Percentiles rank a stretch among this genome's conserved stretches.
Evolutionary conservation across 164 flowering plant genomes (phyloP).

Genomic region (Berberis thunbergii): DNA sequence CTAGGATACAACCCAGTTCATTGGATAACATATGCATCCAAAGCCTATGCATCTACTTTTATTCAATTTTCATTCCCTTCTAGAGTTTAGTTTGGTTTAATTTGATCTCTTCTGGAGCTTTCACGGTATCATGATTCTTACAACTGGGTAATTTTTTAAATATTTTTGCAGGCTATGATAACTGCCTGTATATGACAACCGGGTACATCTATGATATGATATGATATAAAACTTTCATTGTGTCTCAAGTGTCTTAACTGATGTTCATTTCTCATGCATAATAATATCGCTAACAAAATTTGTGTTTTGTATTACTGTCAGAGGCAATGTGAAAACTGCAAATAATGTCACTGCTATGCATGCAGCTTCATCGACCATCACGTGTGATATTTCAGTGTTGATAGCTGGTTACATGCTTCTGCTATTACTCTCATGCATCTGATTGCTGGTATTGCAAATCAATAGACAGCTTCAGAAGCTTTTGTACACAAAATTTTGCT

Average conservation of each 20-base stretch:
- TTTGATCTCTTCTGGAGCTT: no score
- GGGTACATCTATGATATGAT: conserved; percentile 45
- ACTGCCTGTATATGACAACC: conserved; percentile 59
- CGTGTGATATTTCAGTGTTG: conserved; percentile 10
- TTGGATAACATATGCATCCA: no score
- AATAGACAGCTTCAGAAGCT: not conserved
- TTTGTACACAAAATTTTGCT: not conserved
- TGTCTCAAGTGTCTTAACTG: not conserved
- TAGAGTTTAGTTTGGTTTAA: no score
- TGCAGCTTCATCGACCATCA: conserved; percentile 21
- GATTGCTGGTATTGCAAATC: conserved; percentile 1
- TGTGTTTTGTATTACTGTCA: conserved; percentile 16
- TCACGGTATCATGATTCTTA: not conserved
- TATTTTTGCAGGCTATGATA: conserved; percentile 78
- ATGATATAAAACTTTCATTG: not conserved
- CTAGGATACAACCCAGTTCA: no score
- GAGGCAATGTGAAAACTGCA: conserved; percentile 36
- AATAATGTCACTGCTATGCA: conserved; percentile 36
- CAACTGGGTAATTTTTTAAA: not conserved
- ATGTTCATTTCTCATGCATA: not conserved
- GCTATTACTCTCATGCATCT: conserved; percentile 11
- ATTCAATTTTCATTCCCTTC: no score
- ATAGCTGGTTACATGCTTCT: conserved; percentile 14
- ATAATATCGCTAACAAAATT: no score
- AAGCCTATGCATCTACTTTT: no score